Base-by-base conservation (phyloP, 495 filamentous ascomycete genomes). In the Aspergillus bertholletiae region DNA sequence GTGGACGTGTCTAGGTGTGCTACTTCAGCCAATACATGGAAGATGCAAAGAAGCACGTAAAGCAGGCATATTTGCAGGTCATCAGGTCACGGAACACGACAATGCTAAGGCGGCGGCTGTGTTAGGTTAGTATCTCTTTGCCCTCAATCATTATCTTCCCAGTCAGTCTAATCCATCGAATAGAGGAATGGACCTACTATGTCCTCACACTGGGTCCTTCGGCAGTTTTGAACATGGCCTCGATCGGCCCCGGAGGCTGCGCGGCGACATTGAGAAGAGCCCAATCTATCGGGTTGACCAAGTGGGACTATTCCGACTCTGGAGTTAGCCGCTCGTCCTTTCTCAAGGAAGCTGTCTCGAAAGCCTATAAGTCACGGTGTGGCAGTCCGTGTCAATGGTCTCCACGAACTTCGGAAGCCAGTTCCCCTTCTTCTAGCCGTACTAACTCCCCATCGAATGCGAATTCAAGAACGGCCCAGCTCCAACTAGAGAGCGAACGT, bases 181-280 rank as follows among this genome's bases (percentile, higher is more conserved):
- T 49, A 80, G 84, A 87, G 64, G 84, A 87, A 64, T 88, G 84
- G 84, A 81, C 78, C 7, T 76, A 72, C 40, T 83, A 82, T 54
- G 67, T 87, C 32, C 71, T 86, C 35, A 84, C 83, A 0, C 73
- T 85, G 18, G 84, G 83, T 12, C 82, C 79, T 5, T 77, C 80
- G 2, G 72, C 77, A 3, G 73, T 87, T 27, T 65, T 88, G 24
- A 72, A 74, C 23, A 74, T 88, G 26, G 78, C 81, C 46, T 73
- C 76, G 2, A 60, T 74, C 11, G 66, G 62, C 18, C 70, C 74
- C 7, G 69, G 71, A n/a, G 72, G 79, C 49, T 67, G 67, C n/a
- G 67, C 74, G 5, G 66, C 66, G 13, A 78, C 65, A 21, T 86
- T 87, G 58, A 63, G 74, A 22, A 66, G 75, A 23, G 85, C 85